Evolutionary conservation across 768 basidiomycete genomes (phyloP).

Genomic region (Boletus bicolor): DNA sequence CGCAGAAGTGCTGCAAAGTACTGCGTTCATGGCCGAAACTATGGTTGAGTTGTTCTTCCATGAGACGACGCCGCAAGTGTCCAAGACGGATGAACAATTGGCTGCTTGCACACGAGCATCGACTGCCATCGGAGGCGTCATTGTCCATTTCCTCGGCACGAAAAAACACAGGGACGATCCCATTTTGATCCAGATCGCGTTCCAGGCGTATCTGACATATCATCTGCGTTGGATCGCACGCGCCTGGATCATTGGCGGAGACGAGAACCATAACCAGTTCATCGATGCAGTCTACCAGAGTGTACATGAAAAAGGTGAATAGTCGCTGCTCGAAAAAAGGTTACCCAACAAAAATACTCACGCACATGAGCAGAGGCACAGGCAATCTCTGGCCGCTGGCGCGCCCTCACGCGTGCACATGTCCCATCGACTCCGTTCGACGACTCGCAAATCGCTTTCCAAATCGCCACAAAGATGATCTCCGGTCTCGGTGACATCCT

Average conservation of each 20-base stretch:
- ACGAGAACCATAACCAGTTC: conserved; percentile 21
- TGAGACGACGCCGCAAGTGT: conserved; percentile 5
- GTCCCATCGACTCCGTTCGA: conserved; percentile 25
- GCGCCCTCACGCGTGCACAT: conserved; percentile 38
- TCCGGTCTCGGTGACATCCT: conserved; percentile 29
- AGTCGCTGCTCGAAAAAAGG: background rate
- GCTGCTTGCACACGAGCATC: conserved; percentile 24
- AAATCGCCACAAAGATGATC: conserved; percentile 24
- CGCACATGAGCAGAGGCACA: conserved; percentile 36
- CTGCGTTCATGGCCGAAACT: conserved; percentile 45
- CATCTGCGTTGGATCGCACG: conserved; percentile 27
- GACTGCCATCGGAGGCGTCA: conserved; percentile 15
- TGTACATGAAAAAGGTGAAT: conserved; percentile 37
- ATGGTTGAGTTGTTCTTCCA: conserved; percentile 42
- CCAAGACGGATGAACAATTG: conserved; percentile 22
- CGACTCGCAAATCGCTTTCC: conserved; percentile 20
- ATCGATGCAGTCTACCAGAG: conserved; percentile 31
- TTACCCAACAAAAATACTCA: background rate
- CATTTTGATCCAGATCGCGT: conserved; percentile 36
- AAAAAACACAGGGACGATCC: conserved; percentile 34
- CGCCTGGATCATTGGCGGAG: conserved; percentile 32
- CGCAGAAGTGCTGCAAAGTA: conserved; percentile 45
- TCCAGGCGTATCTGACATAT: conserved; percentile 31
- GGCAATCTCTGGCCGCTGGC: conserved; percentile 44
- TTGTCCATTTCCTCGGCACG: conserved; percentile 27